Evolutionary conservation across 306 rosid species (phyloP).

Genomic region (Vicia sativa): DNA sequence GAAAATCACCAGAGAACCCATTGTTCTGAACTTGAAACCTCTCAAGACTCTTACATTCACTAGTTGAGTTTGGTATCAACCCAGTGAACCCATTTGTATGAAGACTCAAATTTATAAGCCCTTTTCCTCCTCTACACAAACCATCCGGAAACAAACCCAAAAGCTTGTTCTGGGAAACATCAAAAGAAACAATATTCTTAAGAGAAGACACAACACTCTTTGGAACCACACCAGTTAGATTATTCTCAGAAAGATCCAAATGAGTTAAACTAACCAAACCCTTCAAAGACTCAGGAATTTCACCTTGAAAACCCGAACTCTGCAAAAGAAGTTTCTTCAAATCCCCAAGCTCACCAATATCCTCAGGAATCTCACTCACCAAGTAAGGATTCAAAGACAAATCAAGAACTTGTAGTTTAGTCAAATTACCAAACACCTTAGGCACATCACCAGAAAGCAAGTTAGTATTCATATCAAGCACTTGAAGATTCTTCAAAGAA

Average conservation of each 20-base stretch:
- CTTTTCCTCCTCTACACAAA: conserved; percentile 63
- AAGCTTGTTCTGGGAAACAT: conserved; percentile 83
- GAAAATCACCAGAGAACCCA: conserved; percentile 76
- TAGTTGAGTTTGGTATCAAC: conserved; percentile 57
- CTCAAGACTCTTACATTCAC: conserved; percentile 78
- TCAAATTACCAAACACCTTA: conserved; percentile 60
- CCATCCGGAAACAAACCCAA: conserved; percentile 76
- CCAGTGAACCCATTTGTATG: conserved; percentile 78
- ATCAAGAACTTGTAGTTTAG: conserved; percentile 77
- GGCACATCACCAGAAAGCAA: conserved; percentile 78
- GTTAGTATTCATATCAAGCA: conserved; percentile 72
- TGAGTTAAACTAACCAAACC: conserved; percentile 58
- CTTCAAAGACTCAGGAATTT: conserved; percentile 67
- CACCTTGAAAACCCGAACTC: conserved; percentile 83
- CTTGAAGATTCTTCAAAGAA: conserved; percentile 60
- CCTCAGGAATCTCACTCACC: conserved; percentile 80
- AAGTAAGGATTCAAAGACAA: conserved; percentile 78
- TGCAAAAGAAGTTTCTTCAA: conserved; percentile 70
- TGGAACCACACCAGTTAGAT: conserved; percentile 76
- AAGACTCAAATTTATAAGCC: conserved; percentile 63
- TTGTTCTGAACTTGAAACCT: conserved; percentile 93
- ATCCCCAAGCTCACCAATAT: conserved; percentile 67
- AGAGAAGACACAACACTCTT: conserved; percentile 62
- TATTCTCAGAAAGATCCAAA: conserved; percentile 85
- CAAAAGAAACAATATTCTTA: conserved; percentile 75